A percentile compares a stretch with the other conserved stretches of the same genome.
Evolutionary conservation across 495 filamentous ascomycete species (phyloP).

Genomic region (Lasiosphaeris hirsuta): DNA sequence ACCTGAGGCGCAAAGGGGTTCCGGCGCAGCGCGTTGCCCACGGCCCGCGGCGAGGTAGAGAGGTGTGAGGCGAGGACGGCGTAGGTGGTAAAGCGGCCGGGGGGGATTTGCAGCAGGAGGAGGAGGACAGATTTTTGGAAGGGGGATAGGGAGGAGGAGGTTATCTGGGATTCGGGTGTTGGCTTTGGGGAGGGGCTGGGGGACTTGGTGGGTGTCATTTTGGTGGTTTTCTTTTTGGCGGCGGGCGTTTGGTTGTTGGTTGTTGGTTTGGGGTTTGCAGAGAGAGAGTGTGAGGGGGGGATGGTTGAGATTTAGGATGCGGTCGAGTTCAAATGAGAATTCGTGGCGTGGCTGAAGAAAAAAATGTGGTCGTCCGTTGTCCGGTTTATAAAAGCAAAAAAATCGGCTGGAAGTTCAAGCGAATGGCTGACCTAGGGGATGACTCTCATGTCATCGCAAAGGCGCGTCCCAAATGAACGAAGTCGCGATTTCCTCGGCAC

Average conservation of each 20-base stretch:
- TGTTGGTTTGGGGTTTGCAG: not conserved
- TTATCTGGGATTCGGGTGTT: not conserved
- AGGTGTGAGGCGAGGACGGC: conserved; percentile 64
- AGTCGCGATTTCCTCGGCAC: not conserved
- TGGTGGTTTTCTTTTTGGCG: not conserved
- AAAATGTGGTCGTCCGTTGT: too few relatives aligned
- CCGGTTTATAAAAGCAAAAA: too few relatives aligned
- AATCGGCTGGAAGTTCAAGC: not conserved
- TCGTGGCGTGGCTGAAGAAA: not conserved
- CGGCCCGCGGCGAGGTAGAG: conserved; percentile 68
- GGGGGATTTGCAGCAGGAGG: conserved; percentile 68
- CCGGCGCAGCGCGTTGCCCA: conserved; percentile 71
- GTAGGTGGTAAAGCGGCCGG: conserved; percentile 70
- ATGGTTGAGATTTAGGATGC: too few relatives aligned
- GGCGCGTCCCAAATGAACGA: conserved; percentile 16
- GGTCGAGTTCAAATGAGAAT: not conserved
- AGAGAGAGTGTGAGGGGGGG: not conserved
- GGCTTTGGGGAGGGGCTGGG: conserved; percentile 13
- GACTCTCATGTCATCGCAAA: conserved; percentile 19
- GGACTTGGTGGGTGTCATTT: conserved; percentile 1
- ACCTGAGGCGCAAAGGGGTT: conserved; percentile 70
- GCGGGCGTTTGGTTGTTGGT: not conserved
- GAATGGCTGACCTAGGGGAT: not conserved
- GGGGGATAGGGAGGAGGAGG: conserved; percentile 35
- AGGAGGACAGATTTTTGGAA: conserved; percentile 59